Conservation (phyloP, 257 asterid genomes). For the Salvia splendens region DNA sequence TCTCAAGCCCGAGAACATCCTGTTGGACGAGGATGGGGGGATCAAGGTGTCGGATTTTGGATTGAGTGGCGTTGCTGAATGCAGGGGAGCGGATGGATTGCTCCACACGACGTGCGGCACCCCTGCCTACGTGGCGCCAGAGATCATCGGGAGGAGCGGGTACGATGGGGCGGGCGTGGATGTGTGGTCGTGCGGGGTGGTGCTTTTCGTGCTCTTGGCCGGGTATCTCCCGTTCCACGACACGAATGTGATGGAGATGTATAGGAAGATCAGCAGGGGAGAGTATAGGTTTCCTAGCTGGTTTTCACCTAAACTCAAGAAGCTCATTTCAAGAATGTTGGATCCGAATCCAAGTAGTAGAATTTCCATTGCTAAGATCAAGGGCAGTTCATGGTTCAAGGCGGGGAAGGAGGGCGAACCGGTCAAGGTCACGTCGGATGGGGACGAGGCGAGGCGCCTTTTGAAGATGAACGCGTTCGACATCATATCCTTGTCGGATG, state of each 20-base stretch:
- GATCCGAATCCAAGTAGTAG: slow-evolving; percentile 73
- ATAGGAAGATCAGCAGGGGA: slow-evolving; percentile 65
- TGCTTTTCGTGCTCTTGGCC: slow-evolving; percentile 65
- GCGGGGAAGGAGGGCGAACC: slow-evolving; percentile 31
- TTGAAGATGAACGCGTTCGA: slow-evolving; percentile 70
- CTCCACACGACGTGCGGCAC: slow-evolving; percentile 89
- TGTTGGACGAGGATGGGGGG: slow-evolving; percentile 66
- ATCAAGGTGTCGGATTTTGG: slow-evolving; percentile 82
- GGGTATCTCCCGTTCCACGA: slow-evolving; percentile 82
- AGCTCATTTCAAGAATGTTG: slow-evolving; percentile 51
- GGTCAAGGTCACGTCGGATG: too few species aligned
- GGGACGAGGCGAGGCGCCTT: slow-evolving; percentile 34
- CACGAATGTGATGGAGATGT: slow-evolving; percentile 78
- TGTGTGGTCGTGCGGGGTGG: slow-evolving; percentile 86
- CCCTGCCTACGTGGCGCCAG: slow-evolving; percentile 90
- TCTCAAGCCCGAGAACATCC: slow-evolving; percentile 74
- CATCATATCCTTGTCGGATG: slow-evolving; percentile 65
- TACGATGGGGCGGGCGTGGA: slow-evolving; percentile 81
- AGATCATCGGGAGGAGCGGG: slow-evolving; percentile 69
- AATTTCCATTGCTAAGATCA: slow-evolving; percentile 55
- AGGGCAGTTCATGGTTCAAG: slow-evolving; percentile 61
- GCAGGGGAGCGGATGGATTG: slow-evolving; percentile 70
- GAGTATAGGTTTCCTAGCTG: slow-evolving; percentile 66
- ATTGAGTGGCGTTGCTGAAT: slow-evolving; percentile 66
- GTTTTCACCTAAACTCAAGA: slow-evolving; percentile 63